Percentiles rank a stretch among this genome's conserved stretches.
Conservation (phyloP, 2,329 filamentous ascomycete genomes). For the Penicillium sp. region DNA sequence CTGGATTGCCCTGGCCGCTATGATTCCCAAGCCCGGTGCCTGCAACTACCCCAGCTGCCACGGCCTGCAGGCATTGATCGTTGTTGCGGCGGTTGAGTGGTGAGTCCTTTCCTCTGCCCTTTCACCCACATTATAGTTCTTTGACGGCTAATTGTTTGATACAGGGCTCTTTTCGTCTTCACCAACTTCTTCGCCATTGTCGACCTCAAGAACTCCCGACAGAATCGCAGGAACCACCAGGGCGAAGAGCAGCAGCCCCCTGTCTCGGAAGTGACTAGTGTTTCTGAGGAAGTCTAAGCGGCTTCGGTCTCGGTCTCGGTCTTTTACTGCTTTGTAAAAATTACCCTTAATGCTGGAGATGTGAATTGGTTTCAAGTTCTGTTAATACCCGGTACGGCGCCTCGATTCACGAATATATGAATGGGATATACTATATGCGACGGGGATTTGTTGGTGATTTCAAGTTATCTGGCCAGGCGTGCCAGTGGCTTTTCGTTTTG, state of each 20-base stretch:
- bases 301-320: no score
- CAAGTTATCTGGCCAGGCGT: background rate
- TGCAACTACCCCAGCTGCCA: slow-evolving; percentile 25
- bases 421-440: no score
- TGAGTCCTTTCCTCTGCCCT: slow-evolving; percentile 5
- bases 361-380: background rate
- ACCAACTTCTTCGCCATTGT: slow-evolving; percentile 27
- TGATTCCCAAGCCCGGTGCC: slow-evolving; percentile 22
- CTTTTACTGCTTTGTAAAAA: background rate
- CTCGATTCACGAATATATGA: background rate
- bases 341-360: background rate
- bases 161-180: slow-evolving; percentile 27
- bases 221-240: slow-evolving; percentile 16
- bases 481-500: background rate
- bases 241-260: slow-evolving; percentile 9
- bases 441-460: no score
- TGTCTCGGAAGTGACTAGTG: slow-evolving; percentile 7
- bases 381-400: background rate
- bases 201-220: slow-evolving; percentile 24
- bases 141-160: slow-evolving; percentile 1
- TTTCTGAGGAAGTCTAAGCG: background rate
- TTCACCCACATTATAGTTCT: no score
- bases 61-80: slow-evolving; percentile 25
- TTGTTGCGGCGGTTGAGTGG: slow-evolving; percentile 28
- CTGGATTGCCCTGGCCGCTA: slow-evolving; percentile 27